These are phyloP conservation scores for Corchorus olitorius DNA, from an alignment of 345 rosid species.

Conservation along the genomic window DNA sequence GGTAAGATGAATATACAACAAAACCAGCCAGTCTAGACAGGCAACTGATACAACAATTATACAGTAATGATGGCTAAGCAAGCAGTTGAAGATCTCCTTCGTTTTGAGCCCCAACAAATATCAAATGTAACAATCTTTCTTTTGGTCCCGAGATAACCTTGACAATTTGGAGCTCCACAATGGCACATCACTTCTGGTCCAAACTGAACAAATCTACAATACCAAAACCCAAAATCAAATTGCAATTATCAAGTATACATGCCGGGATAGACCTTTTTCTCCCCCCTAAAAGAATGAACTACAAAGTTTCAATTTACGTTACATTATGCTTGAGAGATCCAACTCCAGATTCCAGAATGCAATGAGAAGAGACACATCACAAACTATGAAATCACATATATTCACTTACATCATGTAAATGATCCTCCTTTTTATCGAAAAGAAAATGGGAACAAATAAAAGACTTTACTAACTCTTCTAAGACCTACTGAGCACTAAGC, in stretches of 20 bases:
- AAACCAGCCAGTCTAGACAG: conserved; percentile 8
- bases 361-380: neutral
- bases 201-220: conserved; percentile 81
- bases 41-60: conserved; percentile 20
- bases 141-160: conserved; percentile 78
- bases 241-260: neutral
- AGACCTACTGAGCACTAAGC: neutral
- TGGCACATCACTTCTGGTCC: conserved; percentile 88
- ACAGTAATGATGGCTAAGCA: conserved; percentile 37
- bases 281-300: no score
- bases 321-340: neutral
- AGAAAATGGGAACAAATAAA: neutral
- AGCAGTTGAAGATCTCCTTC: conserved; percentile 60
- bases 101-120: conserved; percentile 88
- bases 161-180: conserved; percentile 81
- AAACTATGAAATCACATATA: neutral
- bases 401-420: neutral
- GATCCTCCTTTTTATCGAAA: neutral
- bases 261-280: neutral
- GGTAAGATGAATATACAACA: conserved; percentile 19
- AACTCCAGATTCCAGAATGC: neutral
- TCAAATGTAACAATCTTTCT: conserved; percentile 55
- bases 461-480: neutral
- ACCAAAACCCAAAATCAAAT: conserved; percentile 15
- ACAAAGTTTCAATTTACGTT: no score